Conservation (phyloP, 345 rosid species). For the Populus simonii region DNA sequence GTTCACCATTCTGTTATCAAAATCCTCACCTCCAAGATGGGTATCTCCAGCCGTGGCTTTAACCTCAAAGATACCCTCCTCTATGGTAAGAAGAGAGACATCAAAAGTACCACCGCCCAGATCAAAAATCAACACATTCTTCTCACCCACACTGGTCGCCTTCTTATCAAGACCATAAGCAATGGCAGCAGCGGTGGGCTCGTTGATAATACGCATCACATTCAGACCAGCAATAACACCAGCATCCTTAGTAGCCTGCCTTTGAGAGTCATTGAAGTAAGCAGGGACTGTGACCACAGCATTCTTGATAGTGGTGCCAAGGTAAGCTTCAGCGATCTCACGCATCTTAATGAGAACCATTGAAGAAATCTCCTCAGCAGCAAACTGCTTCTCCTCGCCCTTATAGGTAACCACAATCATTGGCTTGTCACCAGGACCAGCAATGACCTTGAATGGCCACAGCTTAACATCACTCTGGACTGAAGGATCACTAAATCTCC, state of each 20-base stretch:
- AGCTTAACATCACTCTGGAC: conserved; percentile 20
- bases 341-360: conserved; percentile 26
- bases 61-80: conserved; percentile 22
- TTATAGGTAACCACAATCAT: conserved; percentile 25
- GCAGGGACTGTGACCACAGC: conserved; percentile 23
- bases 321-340: conserved; percentile 24
- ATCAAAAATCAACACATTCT: conserved; percentile 25
- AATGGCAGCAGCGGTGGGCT: conserved; percentile 27
- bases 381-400: conserved; percentile 24
- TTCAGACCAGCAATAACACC: conserved; percentile 22
- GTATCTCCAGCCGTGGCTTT: conserved; percentile 23
- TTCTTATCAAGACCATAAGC: conserved; percentile 30
- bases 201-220: conserved; percentile 25
- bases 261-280: conserved; percentile 25
- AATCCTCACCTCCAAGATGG: conserved; percentile 25
- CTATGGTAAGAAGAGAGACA: conserved; percentile 20
- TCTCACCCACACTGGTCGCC: conserved; percentile 13
- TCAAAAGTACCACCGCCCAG: conserved; percentile 26
- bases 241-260: conserved; percentile 24
- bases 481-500: conserved; percentile 15
- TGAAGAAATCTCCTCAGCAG: conserved; percentile 26
- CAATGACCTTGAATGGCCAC: conserved; percentile 24
- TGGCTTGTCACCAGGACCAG: conserved; percentile 26
- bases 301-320: conserved; percentile 14
- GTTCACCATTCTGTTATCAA: conserved; percentile 27